phyloP scores from a whole-genome alignment of 2,329 filamentous ascomycete species.

The Clonostachys byssicola region DNA sequence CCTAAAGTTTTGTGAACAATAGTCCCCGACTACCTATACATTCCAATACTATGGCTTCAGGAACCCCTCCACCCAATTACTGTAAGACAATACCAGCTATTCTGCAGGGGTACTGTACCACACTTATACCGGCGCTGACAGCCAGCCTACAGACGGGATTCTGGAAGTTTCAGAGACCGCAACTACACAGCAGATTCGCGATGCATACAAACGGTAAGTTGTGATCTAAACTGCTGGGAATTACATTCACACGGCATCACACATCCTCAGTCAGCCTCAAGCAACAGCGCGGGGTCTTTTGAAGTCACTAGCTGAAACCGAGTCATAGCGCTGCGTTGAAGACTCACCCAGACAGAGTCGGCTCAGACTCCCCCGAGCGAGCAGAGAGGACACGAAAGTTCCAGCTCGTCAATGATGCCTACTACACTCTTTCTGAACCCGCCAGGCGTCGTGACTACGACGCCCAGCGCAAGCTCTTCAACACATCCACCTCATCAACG shows the following conservation, averaged over 20 bases:
- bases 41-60: too few species aligned
- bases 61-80: too few species aligned
- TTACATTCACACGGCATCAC: neutral
- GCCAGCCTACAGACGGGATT: constrained; percentile 54
- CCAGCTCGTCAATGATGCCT: constrained; percentile 89
- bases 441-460: constrained; percentile 81
- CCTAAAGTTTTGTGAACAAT: too few species aligned
- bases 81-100: too few species aligned
- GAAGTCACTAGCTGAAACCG: neutral
- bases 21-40: too few species aligned
- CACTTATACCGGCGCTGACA: too few species aligned
- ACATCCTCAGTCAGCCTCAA: neutral
- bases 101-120: too few species aligned
- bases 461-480: constrained; percentile 43
- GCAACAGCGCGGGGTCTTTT: neutral
- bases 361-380: constrained; percentile 79
- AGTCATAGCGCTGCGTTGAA: constrained; percentile 74
- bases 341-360: constrained; percentile 88
- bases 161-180: constrained; percentile 72
- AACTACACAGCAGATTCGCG: constrained; percentile 77
- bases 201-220: constrained; percentile 83
- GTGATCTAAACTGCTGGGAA: neutral
- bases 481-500: neutral
- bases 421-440: constrained; percentile 83
- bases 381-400: constrained; percentile 78